Percentiles rank a stretch among this genome's conserved stretches.
These are phyloP conservation scores for Glycine tomentella DNA, from an alignment of 306 rosid genomes.

Conservation along the genomic window DNA sequence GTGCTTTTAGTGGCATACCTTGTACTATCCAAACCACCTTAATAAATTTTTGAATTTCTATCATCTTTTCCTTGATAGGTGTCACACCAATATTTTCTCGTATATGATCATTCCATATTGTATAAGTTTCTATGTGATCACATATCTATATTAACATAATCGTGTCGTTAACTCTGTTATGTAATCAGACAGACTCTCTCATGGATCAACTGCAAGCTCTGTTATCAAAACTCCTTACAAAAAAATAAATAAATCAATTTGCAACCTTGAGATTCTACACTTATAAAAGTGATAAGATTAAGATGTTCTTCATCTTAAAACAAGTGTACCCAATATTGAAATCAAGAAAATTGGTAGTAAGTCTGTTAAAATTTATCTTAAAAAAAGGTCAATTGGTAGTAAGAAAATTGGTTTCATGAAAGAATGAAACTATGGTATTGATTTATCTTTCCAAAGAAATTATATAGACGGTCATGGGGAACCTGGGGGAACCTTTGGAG, in stretches of 20 bases:
- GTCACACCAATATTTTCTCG: not conserved
- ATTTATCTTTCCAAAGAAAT: slow-evolving; percentile 31
- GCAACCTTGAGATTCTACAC: too few relatives aligned
- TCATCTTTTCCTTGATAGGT: not conserved
- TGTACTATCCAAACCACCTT: not conserved
- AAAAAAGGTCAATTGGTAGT: not conserved
- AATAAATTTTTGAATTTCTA: not conserved
- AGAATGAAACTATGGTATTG: slow-evolving; percentile 18
- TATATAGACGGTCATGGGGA: not conserved
- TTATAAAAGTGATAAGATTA: too few relatives aligned
- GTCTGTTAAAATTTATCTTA: not conserved
- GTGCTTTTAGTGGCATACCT: not conserved
- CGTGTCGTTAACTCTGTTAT: too few relatives aligned
- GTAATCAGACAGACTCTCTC: too few relatives aligned
- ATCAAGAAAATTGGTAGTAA: slow-evolving; percentile 1
- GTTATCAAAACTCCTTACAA: too few relatives aligned
- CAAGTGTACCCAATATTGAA: not conserved
- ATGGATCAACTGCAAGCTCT: too few relatives aligned
- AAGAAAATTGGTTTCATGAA: not conserved
- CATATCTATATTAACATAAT: too few relatives aligned
- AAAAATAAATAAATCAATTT: too few relatives aligned
- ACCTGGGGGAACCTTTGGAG: not conserved
- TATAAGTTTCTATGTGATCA: not conserved
- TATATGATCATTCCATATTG: not conserved
- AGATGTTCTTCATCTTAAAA: not conserved